Conservation (phyloP, 805 yeast species). For the Scheffersomyces ergatensis region DNA sequence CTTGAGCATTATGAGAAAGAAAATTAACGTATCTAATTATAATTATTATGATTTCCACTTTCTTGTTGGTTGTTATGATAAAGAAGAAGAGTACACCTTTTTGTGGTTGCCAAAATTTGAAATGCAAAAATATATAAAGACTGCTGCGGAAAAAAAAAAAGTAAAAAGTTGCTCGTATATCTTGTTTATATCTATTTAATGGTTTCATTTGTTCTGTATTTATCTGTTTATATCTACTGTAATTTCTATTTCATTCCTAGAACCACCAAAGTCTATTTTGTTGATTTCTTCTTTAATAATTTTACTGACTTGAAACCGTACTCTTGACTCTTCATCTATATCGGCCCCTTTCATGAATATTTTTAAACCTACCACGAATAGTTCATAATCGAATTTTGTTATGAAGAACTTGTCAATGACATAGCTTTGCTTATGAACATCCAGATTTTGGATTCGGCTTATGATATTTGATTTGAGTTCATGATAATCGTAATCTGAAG, state of each 20-base stretch:
- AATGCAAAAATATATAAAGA: too few relatives aligned
- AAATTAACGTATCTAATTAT: too few relatives aligned
- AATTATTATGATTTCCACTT: too few relatives aligned
- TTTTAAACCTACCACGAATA: constrained; percentile 55
- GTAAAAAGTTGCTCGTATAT: too few relatives aligned
- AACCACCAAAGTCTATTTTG: constrained; percentile 15
- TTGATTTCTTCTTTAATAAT: constrained; percentile 36
- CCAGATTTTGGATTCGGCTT: constrained; percentile 46
- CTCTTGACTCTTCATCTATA: constrained; percentile 61
- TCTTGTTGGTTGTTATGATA: too few relatives aligned
- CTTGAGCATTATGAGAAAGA: too few relatives aligned
- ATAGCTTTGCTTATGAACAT: constrained; percentile 51
- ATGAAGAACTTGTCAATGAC: constrained; percentile 48
- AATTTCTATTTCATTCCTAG: constrained; percentile 25
- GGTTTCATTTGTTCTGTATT: too few relatives aligned
- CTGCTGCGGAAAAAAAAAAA: too few relatives aligned
- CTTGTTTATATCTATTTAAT: too few relatives aligned
- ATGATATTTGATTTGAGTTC: constrained; percentile 37
- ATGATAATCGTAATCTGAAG: constrained; percentile 35
- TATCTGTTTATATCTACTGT: constrained; percentile 31
- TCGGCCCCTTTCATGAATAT: constrained; percentile 67
- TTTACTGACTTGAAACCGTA: constrained; percentile 49
- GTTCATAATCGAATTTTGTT: constrained; percentile 60
- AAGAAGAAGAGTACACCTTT: too few relatives aligned
- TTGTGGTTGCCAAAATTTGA: too few relatives aligned